Evolutionary conservation across 192 early-diverging fungal genomes (phyloP).

Genomic region (Thamnidium elegans): DNA sequence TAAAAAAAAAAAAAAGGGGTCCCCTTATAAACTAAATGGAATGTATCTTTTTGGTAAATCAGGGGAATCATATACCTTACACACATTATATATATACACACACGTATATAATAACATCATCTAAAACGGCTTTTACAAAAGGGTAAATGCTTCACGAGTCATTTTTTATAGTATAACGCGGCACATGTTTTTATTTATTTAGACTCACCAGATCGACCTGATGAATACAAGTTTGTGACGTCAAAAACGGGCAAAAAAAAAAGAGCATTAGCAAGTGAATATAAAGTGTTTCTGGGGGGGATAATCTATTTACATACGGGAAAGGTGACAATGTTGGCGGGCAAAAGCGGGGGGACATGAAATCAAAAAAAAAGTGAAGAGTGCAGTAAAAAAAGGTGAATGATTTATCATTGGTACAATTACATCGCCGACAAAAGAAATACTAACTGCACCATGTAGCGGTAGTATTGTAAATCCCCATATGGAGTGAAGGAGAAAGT

Average conservation of each 20-base stretch:
- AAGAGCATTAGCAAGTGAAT: no score
- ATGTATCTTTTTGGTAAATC: background rate
- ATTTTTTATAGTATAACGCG: slow-evolving; percentile 3
- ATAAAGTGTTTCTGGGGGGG: background rate
- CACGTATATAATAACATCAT: background rate
- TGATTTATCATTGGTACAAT: slow-evolving; percentile 13
- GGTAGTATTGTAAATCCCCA: slow-evolving; percentile 9
- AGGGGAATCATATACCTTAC: no score
- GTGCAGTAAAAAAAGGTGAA: background rate
- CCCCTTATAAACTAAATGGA: background rate
- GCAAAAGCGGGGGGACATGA: background rate
- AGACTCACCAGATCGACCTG: slow-evolving; percentile 17
- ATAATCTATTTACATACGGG: background rate
- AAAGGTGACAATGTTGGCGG: slow-evolving; percentile 17
- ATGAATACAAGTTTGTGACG: slow-evolving; percentile 11
- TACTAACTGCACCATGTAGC: slow-evolving; percentile 15
- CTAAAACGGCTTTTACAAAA: slow-evolving; percentile 12
- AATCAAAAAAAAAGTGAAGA: background rate
- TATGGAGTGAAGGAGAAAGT: background rate
- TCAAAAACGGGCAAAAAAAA: background rate
- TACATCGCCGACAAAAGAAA: background rate
- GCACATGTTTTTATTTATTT: slow-evolving; percentile 13
- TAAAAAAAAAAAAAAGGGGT: slow-evolving; percentile 5
- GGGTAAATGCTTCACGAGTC: slow-evolving; percentile 19
- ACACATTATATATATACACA: no score